Evolutionary conservation across 1,139 yeast species (phyloP).

Genomic region (Pneumocystis jirovecii): DNA sequence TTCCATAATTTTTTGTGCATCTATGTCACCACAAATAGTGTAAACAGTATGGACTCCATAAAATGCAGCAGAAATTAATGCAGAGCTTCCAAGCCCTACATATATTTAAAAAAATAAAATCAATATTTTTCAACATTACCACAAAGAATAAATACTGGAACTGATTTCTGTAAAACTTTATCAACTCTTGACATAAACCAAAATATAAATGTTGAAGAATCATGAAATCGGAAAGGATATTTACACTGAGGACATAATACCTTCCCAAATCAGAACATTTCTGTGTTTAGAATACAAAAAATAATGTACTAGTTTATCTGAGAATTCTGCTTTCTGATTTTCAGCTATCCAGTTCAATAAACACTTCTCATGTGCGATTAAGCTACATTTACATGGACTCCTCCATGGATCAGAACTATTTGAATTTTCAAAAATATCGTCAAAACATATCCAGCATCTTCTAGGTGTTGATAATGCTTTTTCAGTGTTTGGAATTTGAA

Average conservation of each 20-base stretch:
- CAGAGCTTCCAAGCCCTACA: constrained; percentile 9
- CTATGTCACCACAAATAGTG: neutral
- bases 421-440: constrained; percentile 4
- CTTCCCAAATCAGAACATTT: constrained; percentile 7
- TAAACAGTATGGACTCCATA: constrained; percentile 2
- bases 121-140: neutral
- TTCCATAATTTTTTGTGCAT: neutral
- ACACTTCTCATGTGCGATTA: constrained; percentile 31
- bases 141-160: constrained; percentile 6
- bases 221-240: constrained; percentile 4
- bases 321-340: constrained; percentile 4
- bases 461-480: neutral
- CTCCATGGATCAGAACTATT: constrained; percentile 20
- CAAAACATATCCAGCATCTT: constrained; percentile 11
- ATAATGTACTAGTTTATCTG: constrained; percentile 3
- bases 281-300: neutral
- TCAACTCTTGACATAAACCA: constrained; percentile 5
- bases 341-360: constrained; percentile 27
- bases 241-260: constrained; percentile 11
- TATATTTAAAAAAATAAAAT: constrained; percentile 5
- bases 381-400: constrained; percentile 30
- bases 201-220: constrained; percentile 5
- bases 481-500: neutral
- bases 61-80: constrained; percentile 5
- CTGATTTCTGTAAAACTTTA: constrained; percentile 1